phyloP scores from a whole-genome alignment of 2,329 filamentous ascomycete species.

The Paecilomyces formosus region DNA sequence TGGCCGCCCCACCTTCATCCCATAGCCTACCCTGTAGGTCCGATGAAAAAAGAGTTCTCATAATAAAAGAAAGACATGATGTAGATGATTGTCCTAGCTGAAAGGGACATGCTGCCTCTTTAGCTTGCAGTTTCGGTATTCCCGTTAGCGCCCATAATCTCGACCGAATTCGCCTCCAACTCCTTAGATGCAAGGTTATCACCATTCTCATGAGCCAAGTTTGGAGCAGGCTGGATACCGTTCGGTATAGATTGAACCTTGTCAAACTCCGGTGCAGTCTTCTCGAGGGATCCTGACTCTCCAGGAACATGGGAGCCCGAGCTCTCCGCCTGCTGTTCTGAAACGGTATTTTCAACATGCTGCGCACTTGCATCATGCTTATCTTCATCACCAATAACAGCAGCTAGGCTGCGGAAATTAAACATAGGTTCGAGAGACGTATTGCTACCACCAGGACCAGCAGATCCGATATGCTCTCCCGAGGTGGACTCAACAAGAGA shows the following conservation, averaged over 20 bases:
- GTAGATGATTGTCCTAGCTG: background rate
- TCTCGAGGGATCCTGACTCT: conserved; percentile 9
- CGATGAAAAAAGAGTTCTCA: background rate
- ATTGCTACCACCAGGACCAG: conserved; percentile 44
- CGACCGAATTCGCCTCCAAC: conserved; percentile 28
- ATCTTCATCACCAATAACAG: conserved; percentile 67
- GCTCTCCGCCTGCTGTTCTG: conserved; percentile 13
- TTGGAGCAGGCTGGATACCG: conserved; percentile 1
- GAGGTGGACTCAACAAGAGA: conserved; percentile 60
- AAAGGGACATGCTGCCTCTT: conserved; percentile 1
- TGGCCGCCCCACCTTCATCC: background rate
- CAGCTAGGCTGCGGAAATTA: conserved; percentile 81
- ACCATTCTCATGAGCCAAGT: conserved; percentile 8
- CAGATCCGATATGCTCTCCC: conserved; percentile 36
- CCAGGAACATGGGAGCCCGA: conserved; percentile 12
- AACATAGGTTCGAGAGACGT: conserved; percentile 69
- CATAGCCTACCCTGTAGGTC: background rate
- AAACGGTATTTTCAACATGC: conserved; percentile 28
- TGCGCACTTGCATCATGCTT: conserved; percentile 31
- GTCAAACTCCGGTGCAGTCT: conserved; percentile 7
- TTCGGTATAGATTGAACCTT: conserved; percentile 4
- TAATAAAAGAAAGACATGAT: background rate
- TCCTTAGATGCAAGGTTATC: conserved; percentile 23
- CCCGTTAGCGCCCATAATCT: conserved; percentile 18
- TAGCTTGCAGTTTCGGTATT: conserved; percentile 22